phyloP scores from a whole-genome alignment of 179 eudicot species.

The Patellifolia procumbens region DNA sequence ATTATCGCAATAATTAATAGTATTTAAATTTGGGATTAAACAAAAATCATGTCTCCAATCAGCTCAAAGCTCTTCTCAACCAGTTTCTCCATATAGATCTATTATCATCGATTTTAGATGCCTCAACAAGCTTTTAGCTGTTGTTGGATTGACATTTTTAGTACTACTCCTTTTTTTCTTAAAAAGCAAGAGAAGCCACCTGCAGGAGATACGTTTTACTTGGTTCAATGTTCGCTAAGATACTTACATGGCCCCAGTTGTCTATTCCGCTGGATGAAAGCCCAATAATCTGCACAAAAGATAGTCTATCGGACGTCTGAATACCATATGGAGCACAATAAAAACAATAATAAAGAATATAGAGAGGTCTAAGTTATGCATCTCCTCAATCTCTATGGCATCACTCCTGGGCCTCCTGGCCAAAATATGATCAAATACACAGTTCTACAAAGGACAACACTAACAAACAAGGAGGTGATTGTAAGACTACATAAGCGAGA shows the following conservation, averaged over 20 bases:
- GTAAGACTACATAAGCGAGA: background rate
- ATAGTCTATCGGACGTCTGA: background rate
- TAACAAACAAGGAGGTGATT: background rate
- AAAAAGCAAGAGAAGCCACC: background rate
- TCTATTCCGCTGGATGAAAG: conserved; percentile 66
- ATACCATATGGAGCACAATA: background rate
- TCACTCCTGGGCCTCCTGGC: background rate
- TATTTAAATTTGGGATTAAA: background rate
- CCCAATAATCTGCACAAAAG: conserved; percentile 61
- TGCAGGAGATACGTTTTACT: background rate
- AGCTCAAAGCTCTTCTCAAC: too few relatives aligned
- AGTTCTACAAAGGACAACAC: background rate
- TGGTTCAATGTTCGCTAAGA: background rate
- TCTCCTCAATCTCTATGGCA: background rate
- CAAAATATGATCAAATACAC: background rate
- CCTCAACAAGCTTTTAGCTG: background rate
- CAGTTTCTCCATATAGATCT: background rate
- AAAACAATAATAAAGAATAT: background rate
- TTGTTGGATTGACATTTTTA: background rate
- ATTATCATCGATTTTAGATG: too few relatives aligned
- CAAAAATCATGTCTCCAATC: background rate
- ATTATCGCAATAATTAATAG: background rate
- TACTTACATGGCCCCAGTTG: conserved; percentile 95
- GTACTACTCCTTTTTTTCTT: background rate
- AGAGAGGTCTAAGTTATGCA: background rate